Evolutionary conservation across 345 rosid species (phyloP).

Genomic region (Gossypium thurberi): DNA sequence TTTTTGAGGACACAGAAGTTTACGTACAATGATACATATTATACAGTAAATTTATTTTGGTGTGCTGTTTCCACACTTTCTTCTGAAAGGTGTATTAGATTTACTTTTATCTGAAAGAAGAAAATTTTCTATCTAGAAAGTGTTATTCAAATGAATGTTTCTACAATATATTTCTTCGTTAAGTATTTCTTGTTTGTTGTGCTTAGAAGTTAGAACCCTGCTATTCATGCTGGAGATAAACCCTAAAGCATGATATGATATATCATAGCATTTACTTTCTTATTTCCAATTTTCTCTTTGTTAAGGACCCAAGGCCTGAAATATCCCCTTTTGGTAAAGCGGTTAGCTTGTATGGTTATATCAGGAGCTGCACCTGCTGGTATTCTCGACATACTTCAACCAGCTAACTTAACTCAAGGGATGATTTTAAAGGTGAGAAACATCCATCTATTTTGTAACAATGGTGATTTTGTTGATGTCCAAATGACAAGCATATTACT

Average conservation of each 20-base stretch:
- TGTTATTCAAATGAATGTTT: neutral
- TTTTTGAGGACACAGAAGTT: neutral
- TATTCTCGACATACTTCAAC: conserved; percentile 63
- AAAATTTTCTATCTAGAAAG: neutral
- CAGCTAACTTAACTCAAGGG: conserved; percentile 44
- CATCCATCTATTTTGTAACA: neutral
- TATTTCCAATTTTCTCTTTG: conserved; percentile 8
- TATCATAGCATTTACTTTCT: neutral
- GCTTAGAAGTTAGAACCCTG: neutral
- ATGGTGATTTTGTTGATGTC: neutral
- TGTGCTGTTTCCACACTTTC: neutral
- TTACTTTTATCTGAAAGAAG: neutral
- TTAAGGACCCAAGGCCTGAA: conserved; percentile 61
- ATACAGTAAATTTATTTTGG: neutral
- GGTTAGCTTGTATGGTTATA: conserved; percentile 68
- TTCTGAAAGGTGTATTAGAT: neutral
- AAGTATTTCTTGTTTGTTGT: neutral
- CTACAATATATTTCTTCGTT: neutral
- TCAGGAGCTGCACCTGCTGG: conserved; percentile 52
- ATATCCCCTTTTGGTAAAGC: conserved; percentile 77
- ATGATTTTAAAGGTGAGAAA: conserved; percentile 49
- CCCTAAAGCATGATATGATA: neutral
- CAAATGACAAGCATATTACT: neutral
- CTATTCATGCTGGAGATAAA: neutral
- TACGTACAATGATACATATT: neutral